phyloP scores from a whole-genome alignment of 768 basidiomycete genomes.

The Boletales sp. region DNA sequence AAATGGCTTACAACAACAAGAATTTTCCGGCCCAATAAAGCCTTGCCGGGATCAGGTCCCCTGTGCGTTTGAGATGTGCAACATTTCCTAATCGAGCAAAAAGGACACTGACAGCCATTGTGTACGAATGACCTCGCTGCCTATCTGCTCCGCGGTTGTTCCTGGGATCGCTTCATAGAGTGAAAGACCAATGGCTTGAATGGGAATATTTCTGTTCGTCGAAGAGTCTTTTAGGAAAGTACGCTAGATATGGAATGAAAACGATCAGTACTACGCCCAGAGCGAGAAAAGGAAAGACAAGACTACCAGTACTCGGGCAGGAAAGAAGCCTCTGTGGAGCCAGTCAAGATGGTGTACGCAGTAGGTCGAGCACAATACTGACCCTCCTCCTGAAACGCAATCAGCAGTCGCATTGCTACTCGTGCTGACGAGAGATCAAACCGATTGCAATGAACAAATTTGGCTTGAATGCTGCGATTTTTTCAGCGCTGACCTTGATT shows the following conservation, averaged over 20 bases:
- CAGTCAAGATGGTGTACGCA: constrained; percentile 9
- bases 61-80: constrained; percentile 30
- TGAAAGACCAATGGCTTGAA: constrained; percentile 94
- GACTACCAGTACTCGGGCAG: constrained; percentile 81
- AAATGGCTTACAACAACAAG: constrained; percentile 69
- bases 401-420: neutral
- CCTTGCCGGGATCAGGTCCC: constrained; percentile 61
- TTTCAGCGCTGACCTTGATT: constrained; percentile 61
- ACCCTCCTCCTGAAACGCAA: constrained; percentile 70
- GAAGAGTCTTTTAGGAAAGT: constrained; percentile 77
- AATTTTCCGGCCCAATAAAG: constrained; percentile 74
- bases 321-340: constrained; percentile 80
- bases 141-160: constrained; percentile 67
- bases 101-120: constrained; percentile 82
- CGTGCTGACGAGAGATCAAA: constrained; percentile 25
- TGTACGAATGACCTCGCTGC: constrained; percentile 84
- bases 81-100: neutral
- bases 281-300: neutral
- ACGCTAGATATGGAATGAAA: constrained; percentile 42
- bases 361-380: constrained; percentile 32
- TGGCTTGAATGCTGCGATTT: constrained; percentile 84
- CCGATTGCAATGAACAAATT: constrained; percentile 84
- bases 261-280: neutral
- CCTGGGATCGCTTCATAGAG: constrained; percentile 89
- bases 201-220: constrained; percentile 77